phyloP scores from a whole-genome alignment of 2,329 filamentous ascomycete genomes.

The Meredithiella fracta region DNA sequence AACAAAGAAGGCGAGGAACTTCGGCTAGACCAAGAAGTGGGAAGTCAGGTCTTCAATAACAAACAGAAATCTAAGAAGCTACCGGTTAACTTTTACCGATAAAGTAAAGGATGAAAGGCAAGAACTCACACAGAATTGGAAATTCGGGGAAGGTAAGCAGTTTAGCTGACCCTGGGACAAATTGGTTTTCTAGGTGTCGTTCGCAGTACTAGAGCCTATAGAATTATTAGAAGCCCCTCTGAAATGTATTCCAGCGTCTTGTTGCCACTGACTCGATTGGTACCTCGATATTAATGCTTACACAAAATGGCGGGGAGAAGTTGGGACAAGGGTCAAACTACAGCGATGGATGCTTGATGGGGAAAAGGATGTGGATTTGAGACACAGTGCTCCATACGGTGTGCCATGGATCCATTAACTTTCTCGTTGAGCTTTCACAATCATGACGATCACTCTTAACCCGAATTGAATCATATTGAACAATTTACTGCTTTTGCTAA shows the following conservation, averaged over 20 bases:
- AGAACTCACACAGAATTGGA: neutral
- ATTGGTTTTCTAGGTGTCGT: too few relatives aligned
- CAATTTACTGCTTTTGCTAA: conserved; percentile 4
- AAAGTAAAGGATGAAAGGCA: conserved; percentile 2
- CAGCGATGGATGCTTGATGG: conserved; percentile 4
- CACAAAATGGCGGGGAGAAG: neutral
- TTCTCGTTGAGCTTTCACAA: conserved; percentile 1
- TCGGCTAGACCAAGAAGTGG: neutral
- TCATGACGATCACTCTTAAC: neutral
- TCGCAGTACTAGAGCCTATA: too few relatives aligned
- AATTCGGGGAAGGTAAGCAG: neutral
- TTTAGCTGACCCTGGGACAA: neutral
- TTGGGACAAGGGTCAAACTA: neutral
- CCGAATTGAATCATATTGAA: too few relatives aligned
- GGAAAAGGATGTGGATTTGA: conserved; percentile 8
- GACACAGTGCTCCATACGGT: neutral
- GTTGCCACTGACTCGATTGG: neutral
- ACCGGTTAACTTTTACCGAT: neutral
- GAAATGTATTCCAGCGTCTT: neutral
- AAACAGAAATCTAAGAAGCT: neutral
- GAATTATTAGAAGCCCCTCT: neutral
- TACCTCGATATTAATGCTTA: neutral
- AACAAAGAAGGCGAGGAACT: conserved; percentile 2
- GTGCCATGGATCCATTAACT: neutral
- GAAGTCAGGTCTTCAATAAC: conserved; percentile 3